Percentiles rank a stretch among this genome's conserved stretches.
phyloP scores from a whole-genome alignment of 441 rosid genomes.

The Euphorbia celastroides region DNA sequence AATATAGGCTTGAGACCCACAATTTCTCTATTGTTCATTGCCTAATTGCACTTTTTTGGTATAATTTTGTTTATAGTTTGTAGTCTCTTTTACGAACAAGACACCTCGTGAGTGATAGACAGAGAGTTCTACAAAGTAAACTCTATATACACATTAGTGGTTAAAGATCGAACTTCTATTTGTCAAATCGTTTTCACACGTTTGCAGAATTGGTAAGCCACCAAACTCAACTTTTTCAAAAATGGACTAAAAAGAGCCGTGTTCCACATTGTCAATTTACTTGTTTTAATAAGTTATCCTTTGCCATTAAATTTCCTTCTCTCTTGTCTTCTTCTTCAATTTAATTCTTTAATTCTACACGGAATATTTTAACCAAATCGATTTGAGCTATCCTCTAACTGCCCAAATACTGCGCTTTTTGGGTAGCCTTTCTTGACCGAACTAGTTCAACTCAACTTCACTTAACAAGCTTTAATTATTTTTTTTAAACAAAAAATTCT shows the following conservation, averaged over 20 bases:
- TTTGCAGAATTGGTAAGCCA: background rate
- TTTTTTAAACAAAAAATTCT: no score
- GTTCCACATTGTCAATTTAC: background rate
- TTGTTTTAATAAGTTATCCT: background rate
- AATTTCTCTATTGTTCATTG: background rate
- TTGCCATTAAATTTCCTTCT: background rate
- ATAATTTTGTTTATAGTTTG: no score
- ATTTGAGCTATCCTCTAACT: background rate
- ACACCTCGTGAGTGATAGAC: background rate
- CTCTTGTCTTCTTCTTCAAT: background rate
- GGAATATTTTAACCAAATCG: background rate
- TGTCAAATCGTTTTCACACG: background rate
- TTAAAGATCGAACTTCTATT: no score
- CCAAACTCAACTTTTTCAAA: background rate
- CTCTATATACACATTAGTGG: no score
- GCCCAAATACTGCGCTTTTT: background rate
- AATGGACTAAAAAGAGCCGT: constrained; percentile 11
- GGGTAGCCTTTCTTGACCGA: background rate
- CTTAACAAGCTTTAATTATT: no score
- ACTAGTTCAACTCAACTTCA: no score
- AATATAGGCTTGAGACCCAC: background rate
- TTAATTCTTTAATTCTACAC: background rate
- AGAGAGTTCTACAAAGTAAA: no score
- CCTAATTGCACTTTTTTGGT: background rate
- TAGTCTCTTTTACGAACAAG: background rate